phyloP scores from a whole-genome alignment of 169 alveolate species.

The Eimeria maxima region DNA sequence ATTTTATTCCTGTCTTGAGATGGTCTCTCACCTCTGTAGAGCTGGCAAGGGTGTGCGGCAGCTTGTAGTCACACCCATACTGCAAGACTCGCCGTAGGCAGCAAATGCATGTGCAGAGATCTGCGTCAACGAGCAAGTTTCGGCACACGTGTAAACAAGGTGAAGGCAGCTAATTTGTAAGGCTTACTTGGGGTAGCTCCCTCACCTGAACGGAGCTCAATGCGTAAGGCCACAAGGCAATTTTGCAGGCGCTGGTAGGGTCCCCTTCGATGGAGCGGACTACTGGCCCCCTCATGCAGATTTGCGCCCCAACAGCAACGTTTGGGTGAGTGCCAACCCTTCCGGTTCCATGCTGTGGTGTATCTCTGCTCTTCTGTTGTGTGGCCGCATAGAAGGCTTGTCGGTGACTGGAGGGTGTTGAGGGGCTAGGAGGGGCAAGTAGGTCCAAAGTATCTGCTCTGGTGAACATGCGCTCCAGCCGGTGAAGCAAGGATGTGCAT shows the following conservation, averaged over 20 bases:
- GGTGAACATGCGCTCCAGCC: conserved; percentile 68
- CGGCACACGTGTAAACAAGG: not conserved
- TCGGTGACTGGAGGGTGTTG: not conserved
- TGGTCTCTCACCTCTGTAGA: conserved; percentile 15
- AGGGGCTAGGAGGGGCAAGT: conserved; percentile 44
- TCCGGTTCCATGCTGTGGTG: not conserved
- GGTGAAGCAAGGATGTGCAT: conserved; percentile 29
- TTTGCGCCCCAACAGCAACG: conserved; percentile 64
- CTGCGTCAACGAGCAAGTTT: not conserved
- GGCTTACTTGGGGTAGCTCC: not conserved
- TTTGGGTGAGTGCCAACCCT: conserved; percentile 31
- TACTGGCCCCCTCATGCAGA: conserved; percentile 71
- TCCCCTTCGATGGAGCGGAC: not conserved
- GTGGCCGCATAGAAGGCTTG: conserved; percentile 7
- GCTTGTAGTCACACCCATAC: conserved; percentile 54
- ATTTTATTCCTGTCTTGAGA: not conserved
- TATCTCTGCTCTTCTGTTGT: conserved; percentile 37
- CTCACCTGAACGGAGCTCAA: conserved; percentile 27
- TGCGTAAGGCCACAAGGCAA: conserved; percentile 62
- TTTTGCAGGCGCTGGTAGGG: conserved; percentile 20
- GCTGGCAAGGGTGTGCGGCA: conserved; percentile 73
- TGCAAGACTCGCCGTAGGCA: conserved; percentile 62
- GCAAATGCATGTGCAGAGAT: conserved; percentile 50
- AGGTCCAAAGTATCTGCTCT: conserved; percentile 67
- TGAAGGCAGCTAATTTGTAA: not conserved